Evolutionary conservation across 2,329 filamentous ascomycete species (phyloP), one percentile per base, ranked within the genome.

Genomic region (Penicillium occitanis): DNA sequence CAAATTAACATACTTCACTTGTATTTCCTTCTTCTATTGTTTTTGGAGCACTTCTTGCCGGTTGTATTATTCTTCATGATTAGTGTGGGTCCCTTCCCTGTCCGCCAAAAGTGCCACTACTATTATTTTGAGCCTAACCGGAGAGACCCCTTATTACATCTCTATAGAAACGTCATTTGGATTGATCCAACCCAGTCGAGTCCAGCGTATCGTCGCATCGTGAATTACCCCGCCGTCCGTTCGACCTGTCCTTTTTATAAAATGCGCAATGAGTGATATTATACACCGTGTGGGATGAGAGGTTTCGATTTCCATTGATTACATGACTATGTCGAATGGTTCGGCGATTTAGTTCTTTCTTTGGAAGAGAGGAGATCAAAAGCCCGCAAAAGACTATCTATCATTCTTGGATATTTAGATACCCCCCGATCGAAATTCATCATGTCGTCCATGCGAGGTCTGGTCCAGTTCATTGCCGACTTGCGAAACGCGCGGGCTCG

Each of bases 381-480:
- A 19, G 5, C 17, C 28, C n/a, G 58, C 58, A 8, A 10, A 25
- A 5, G 28, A 40, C 5, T 6, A 63, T n/a, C 14, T 25, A 19
- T 28, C 5, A 17, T n/a, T 28, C 2, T 37, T 57, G n/a, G n/a
- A 22, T 22, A 37, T 25, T 25, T 57, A 57, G 11, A 5, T 19
- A 19, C n/a, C 35, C 51, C 37, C n/a, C 4, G 8, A 30, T 25
- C 30, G 33, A 40, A 7, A 22, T 14, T 57, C 70, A 74, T 48
- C 59, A 80, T 80, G 79, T 80, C 79, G 70, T 83, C 82, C 22
- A 84, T 84, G 82, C 79, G 80, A 79, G 94, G 95, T 33, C 84
- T 99, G 72, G 95, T 99, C 58, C 96, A 97, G 78, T 99, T 99
- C 82, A 99, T 99, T 78, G 95, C 95, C 68, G 95, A 99, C 78